Evolutionary conservation across 768 basidiomycete species (phyloP).

Genomic region (Chalciporus piperatus): DNA sequence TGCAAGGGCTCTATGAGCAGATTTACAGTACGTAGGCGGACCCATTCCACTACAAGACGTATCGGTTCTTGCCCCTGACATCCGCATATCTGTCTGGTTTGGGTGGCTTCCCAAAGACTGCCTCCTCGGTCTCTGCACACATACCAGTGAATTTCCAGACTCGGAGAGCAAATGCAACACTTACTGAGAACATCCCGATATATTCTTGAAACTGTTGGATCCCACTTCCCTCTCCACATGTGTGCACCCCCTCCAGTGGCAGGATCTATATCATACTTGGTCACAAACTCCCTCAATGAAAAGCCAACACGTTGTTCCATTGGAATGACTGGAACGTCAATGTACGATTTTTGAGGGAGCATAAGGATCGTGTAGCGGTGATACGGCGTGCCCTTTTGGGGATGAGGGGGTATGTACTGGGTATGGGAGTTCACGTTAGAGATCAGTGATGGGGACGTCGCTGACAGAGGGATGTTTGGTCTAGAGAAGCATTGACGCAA

Average conservation of each 20-base stretch:
- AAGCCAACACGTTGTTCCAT: conserved; percentile 56
- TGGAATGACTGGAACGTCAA: conserved; percentile 46
- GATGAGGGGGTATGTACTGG: conserved; percentile 86
- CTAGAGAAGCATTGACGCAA: conserved; percentile 34
- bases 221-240: conserved; percentile 85
- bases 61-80: conserved; percentile 29
- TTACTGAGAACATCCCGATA: conserved; percentile 66
- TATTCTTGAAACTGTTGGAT: conserved; percentile 58
- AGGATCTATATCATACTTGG: conserved; percentile 50
- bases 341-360: conserved; percentile 59
- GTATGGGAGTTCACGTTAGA: conserved; percentile 54
- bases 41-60: conserved; percentile 17
- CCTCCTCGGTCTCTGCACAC: conserved; percentile 21
- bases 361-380: conserved; percentile 86
- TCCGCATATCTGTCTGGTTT: conserved; percentile 31
- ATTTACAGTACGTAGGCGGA: too few relatives aligned
- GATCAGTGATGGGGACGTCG: conserved; percentile 42
- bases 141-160: neutral
- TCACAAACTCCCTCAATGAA: conserved; percentile 61
- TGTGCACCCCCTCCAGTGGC: conserved; percentile 66
- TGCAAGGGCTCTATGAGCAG: too few relatives aligned
- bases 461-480: conserved; percentile 79
- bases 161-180: conserved; percentile 19
- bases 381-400: conserved; percentile 82
- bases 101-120: conserved; percentile 25